Evolutionary conservation across 2,329 filamentous ascomycete genomes (phyloP).

Genomic region (Claviceps africana): DNA sequence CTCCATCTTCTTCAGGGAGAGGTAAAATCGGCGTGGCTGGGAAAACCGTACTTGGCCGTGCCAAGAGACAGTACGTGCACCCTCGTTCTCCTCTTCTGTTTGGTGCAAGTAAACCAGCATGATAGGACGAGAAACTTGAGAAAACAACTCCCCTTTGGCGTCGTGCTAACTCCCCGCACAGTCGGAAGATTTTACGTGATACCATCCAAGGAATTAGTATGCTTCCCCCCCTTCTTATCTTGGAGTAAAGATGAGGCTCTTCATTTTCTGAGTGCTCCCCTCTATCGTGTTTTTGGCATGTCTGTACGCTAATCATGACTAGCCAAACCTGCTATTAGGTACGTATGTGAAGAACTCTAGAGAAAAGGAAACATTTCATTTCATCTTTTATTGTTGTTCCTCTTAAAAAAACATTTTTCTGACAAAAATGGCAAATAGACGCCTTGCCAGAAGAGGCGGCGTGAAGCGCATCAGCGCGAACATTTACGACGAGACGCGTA

Average conservation of each 20-base stretch:
- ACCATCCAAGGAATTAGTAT: slow-evolving; percentile 8
- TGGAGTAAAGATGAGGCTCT: background rate
- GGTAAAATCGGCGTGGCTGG: background rate
- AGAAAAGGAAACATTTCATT: background rate
- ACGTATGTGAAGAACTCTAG: background rate
- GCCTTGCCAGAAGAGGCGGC: slow-evolving; percentile 60
- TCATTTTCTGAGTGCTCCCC: background rate
- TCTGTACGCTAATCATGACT: background rate
- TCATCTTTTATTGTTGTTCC: background rate
- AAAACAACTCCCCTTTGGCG: background rate
- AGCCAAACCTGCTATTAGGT: slow-evolving; percentile 5
- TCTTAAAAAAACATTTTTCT: background rate
- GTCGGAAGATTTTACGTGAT: slow-evolving; percentile 9
- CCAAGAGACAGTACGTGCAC: slow-evolving; percentile 1
- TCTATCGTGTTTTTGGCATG: background rate
- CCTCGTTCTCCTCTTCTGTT: background rate
- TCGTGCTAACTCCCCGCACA: background rate
- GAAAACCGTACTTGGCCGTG: slow-evolving; percentile 2
- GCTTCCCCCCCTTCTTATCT: background rate
- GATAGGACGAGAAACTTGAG: background rate
- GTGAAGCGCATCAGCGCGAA: slow-evolving; percentile 55
- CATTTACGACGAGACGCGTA: slow-evolving; percentile 51
- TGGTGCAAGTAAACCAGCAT: background rate
- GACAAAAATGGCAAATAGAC: slow-evolving; percentile 26
- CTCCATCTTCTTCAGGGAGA: background rate